phyloP scores from a whole-genome alignment of 2,329 filamentous ascomycete genomes.

The Lasiodiplodia gonubiensis region DNA sequence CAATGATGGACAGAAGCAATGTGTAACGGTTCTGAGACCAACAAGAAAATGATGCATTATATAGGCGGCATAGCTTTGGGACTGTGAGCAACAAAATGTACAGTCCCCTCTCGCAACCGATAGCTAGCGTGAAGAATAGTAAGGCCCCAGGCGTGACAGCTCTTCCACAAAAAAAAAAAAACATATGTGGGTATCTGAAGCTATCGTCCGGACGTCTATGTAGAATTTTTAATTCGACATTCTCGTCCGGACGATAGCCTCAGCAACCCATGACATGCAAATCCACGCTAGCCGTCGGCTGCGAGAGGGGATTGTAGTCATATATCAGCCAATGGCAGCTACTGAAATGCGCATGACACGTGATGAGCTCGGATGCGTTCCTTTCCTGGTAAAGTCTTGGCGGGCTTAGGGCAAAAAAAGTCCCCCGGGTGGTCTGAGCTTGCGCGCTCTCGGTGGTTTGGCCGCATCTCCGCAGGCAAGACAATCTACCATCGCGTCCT shows the following conservation, averaged over 20 bases:
- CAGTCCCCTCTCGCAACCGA: too few relatives aligned
- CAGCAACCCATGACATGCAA: too few relatives aligned
- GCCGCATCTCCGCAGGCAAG: conserved; percentile 23
- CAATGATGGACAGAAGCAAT: background rate
- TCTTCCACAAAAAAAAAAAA: too few relatives aligned
- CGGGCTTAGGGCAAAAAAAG: conserved; percentile 25
- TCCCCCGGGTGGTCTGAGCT: conserved; percentile 24
- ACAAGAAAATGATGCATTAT: background rate
- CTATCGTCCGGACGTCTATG: too few relatives aligned
- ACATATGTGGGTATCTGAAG: too few relatives aligned
- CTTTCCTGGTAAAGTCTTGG: background rate
- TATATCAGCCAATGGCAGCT: background rate
- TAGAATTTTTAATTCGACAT: too few relatives aligned
- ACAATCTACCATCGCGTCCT: conserved; percentile 8
- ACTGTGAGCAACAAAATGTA: background rate
- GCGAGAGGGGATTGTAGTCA: too few relatives aligned
- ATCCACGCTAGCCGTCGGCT: too few relatives aligned
- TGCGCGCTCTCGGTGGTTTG: conserved; percentile 23
- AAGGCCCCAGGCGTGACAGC: too few relatives aligned
- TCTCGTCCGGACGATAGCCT: too few relatives aligned
- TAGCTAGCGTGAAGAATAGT: too few relatives aligned
- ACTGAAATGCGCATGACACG: background rate
- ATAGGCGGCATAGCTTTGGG: background rate
- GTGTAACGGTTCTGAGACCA: background rate
- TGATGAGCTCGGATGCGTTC: background rate